phyloP scores from a whole-genome alignment of 2,329 filamentous ascomycete genomes.

The Rhynchosporium graminicola region DNA sequence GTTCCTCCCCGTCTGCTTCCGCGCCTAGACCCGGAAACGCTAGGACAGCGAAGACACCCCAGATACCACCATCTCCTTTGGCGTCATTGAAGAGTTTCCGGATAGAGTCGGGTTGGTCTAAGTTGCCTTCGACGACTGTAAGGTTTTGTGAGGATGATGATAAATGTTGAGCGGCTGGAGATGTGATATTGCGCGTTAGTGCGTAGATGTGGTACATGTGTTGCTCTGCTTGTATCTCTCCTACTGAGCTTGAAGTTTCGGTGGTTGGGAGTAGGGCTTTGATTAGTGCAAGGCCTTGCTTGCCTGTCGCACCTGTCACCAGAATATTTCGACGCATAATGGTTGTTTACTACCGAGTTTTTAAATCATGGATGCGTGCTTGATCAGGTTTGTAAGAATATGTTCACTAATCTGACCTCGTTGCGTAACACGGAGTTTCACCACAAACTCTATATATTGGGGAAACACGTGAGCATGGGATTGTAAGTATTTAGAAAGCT shows the following conservation, averaged over 20 bases:
- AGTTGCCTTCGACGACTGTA: slow-evolving; percentile 55
- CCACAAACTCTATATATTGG: background rate
- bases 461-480: background rate
- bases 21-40: slow-evolving; percentile 27
- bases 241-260: background rate
- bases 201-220: slow-evolving; percentile 49
- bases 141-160: slow-evolving; percentile 30
- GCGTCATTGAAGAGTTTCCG: slow-evolving; percentile 41
- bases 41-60: slow-evolving; percentile 51
- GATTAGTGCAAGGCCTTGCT: slow-evolving; percentile 45
- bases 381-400: background rate
- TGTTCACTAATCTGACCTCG: background rate
- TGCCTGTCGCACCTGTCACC: slow-evolving; percentile 45
- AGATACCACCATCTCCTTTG: slow-evolving; percentile 44
- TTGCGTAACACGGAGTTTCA: background rate
- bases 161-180: slow-evolving; percentile 46
- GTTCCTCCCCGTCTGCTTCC: slow-evolving; percentile 48
- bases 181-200: slow-evolving; percentile 51
- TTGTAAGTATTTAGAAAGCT: too few species aligned
- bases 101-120: slow-evolving; percentile 49
- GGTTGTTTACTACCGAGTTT: background rate
- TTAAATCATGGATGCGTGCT: background rate
- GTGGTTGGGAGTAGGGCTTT: slow-evolving; percentile 34
- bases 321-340: slow-evolving; percentile 35
- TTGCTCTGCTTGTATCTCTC: background rate